Base-by-base conservation (phyloP, 345 rosid genomes). In the Geranium brycei region DNA sequence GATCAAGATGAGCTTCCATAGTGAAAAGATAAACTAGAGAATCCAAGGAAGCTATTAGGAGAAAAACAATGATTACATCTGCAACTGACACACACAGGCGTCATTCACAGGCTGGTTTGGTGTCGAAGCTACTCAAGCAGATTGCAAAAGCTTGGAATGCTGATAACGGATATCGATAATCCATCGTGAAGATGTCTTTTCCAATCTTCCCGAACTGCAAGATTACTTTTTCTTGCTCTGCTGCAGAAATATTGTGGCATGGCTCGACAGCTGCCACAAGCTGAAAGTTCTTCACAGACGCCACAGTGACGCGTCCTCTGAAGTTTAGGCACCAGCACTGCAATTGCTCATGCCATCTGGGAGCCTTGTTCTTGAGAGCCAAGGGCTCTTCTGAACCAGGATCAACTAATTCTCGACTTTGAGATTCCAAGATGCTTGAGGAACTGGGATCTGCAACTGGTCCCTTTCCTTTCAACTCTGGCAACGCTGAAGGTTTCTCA, bases 261-360 rank as follows among this genome's bases (percentile, higher is more conserved):
- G 91, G 66, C 31, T 82, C 91, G 61, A 86, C 77, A 28, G 82
- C 85, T 13, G 96, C 91, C 17, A 83, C 97, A 66, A 93, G 96
- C 74, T 93, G 97, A 70, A 93, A 89, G 62, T 93, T 89, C 80
- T 92, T 92, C 32, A 92, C 98, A 4, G 98, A 92, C 59, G 98
- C 98, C 64, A 92, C 98, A 0, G 97, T 92, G 41, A 92, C 97
- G 19, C 98, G 95, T 31, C 95, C 98, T 41, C 80, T 79, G 83
- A 92, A 92, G 71, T 92, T 92, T 56, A 92, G 85, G 28, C 28
- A 23, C 28, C 28, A 23, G 28, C 28, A 23, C 28, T 23, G 28
- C 28, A 23, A 23, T 23, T 92, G 95, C 76, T 89, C 98, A 13
- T 92, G 95, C 98, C 98, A 92, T 75, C 98, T 81, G 31, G 96